phyloP scores from a whole-genome alignment of 2,329 filamentous ascomycete species.

The Nothophoma quercina region DNA sequence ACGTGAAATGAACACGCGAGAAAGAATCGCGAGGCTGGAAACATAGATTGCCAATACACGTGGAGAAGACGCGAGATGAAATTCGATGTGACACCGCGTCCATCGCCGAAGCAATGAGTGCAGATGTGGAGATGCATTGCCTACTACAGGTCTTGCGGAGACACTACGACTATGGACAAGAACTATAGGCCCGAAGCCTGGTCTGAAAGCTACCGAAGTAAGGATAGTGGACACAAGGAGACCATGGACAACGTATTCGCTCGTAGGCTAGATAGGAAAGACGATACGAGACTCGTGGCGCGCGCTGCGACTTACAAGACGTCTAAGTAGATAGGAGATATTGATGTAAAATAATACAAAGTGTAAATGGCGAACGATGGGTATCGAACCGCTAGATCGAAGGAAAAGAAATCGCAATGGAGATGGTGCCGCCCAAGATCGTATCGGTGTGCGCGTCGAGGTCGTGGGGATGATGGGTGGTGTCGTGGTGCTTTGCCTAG shows the following conservation, averaged over 20 bases:
- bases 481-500: neutral
- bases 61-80: neutral
- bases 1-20: neutral
- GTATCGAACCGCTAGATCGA: constrained; percentile 2
- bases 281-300: constrained; percentile 6
- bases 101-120: neutral
- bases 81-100: constrained; percentile 9
- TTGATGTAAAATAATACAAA: neutral
- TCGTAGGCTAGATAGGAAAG: constrained; percentile 3
- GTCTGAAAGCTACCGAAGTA: neutral
- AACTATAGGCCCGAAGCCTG: neutral
- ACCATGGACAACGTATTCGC: constrained; percentile 1
- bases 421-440: neutral
- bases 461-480: neutral
- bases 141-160: neutral
- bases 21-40: neutral
- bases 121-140: neutral
- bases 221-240: neutral
- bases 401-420: neutral
- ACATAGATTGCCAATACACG: constrained; percentile 2
- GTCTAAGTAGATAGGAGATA: neutral
- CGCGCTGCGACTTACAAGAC: constrained; percentile 16
- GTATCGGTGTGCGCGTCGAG: neutral
- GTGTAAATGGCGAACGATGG: neutral
- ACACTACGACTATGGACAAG: constrained; percentile 3